phyloP scores from a whole-genome alignment of 2,329 filamentous ascomycete species.

The Claviceps sorghi region DNA sequence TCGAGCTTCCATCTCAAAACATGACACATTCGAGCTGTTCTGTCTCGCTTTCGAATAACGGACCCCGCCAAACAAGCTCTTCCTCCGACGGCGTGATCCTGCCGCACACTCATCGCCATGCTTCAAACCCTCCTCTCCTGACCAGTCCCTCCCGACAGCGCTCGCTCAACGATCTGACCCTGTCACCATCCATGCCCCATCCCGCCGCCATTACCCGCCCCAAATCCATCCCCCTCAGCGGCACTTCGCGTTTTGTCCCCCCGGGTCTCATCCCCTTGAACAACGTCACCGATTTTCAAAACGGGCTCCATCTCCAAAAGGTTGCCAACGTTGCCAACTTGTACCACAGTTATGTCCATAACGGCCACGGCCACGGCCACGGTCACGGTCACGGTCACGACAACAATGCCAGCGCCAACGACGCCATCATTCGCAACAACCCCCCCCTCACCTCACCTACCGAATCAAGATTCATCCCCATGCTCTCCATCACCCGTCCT shows the following conservation, averaged over 20 bases:
- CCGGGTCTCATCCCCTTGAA: background rate
- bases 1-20: background rate
- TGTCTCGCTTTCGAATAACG: background rate
- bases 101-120: background rate
- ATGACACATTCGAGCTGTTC: background rate
- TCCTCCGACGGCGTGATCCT: background rate
- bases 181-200: background rate
- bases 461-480: constrained; percentile 9
- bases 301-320: background rate
- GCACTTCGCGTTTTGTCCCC: background rate
- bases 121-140: background rate
- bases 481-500: constrained; percentile 11
- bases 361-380: background rate
- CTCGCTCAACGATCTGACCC: constrained; percentile 3
- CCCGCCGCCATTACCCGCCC: background rate
- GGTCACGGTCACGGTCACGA: no score
- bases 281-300: background rate
- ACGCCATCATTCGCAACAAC: background rate
- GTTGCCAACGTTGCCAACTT: background rate
- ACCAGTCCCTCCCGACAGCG: constrained; percentile 1
- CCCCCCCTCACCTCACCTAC: no score
- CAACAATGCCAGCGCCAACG: background rate
- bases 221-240: background rate
- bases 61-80: background rate
- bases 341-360: background rate